Base-by-base conservation (phyloP, 768 basidiomycete genomes). In the Cystofilobasidium ferigula region DNA sequence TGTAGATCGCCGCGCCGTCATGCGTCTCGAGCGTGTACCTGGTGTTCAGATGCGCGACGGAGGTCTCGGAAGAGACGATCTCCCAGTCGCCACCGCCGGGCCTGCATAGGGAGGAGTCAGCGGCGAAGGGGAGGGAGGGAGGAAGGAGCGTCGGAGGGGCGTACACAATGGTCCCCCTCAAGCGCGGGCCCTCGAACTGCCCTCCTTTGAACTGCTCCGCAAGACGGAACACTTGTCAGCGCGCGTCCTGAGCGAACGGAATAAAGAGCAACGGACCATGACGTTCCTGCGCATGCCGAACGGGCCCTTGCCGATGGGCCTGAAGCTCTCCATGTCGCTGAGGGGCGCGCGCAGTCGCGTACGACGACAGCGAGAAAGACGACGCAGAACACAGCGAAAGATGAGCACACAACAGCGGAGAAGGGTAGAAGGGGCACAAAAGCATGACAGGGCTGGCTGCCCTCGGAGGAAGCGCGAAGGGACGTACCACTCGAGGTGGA, bases 41-140 rank as follows among this genome's bases (percentile, higher is more conserved):
- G 1, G 73, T 73, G 51, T 73, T 71, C 36, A 71, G 70, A 48
- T 69, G 63, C 4, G 34, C n/a, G 30, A 68, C 70, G 5, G 10
- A 71, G 69, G 43, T 43, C 51, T 71, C 71, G 1, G 91, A 88
- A 40, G 83, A 86, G 78, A 90, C 71, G 45, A 73, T 64, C 67
- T 71, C 70, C 71, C 72, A 73, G 43, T 73, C 72, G 1, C 71
- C 72, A 38, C 72, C 71, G 1, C 72, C 72, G 3, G 70, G 38
- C 10, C 54, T 36, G 36, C 1, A 51, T 1, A 40, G 30, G 18
- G 24, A 45, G 35, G 28, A 63, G 32, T 20, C 22, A 20, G 57
- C 14, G 8, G 45, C 35, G 47, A 20, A n/a, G 22, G 22, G 43
- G 32, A 56, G 47, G n/a, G 16, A 54, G 22, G 62, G 62, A 42